Percentiles rank a stretch among this genome's conserved stretches.
Evolutionary conservation across 2,329 filamentous ascomycete genomes (phyloP).

Genomic region (Daldinia sp.): DNA sequence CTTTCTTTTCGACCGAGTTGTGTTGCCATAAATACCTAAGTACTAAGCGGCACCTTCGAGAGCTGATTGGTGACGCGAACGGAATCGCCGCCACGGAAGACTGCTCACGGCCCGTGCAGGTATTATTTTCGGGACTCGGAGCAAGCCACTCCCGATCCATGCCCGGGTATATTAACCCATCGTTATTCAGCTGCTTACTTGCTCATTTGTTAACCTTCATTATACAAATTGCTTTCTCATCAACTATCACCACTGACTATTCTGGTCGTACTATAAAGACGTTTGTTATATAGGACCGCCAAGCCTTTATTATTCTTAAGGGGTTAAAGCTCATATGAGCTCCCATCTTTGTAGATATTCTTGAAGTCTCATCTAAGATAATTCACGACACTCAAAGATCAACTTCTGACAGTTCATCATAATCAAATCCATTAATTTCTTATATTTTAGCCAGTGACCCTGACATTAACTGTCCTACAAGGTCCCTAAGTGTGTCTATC

Average conservation of each 20-base stretch:
- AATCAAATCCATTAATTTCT: conserved; percentile 17
- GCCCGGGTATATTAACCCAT: background rate
- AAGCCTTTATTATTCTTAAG: conserved; percentile 23
- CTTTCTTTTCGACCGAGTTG: too few relatives aligned
- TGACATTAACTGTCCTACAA: conserved; percentile 23
- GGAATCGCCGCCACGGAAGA: too few relatives aligned
- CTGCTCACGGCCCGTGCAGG: too few relatives aligned
- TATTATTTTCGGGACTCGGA: background rate
- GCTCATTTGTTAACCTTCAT: background rate
- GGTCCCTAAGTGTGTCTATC: conserved; percentile 19
- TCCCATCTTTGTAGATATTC: conserved; percentile 24
- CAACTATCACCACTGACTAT: background rate
- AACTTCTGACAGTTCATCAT: conserved; percentile 20
- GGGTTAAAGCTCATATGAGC: background rate
- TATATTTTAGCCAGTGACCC: conserved; percentile 28
- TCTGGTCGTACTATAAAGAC: conserved; percentile 14
- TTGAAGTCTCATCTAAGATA: conserved; percentile 29
- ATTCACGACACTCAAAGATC: conserved; percentile 35
- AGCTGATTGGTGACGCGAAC: too few relatives aligned
- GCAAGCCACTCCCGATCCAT: background rate
- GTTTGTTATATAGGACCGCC: background rate
- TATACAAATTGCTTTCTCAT: background rate
- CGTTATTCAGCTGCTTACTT: background rate
- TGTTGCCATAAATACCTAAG: too few relatives aligned
- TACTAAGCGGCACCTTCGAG: too few relatives aligned